Conservation (phyloP, 148 eudicot species). For the Persicaria maculosa region DNA sequence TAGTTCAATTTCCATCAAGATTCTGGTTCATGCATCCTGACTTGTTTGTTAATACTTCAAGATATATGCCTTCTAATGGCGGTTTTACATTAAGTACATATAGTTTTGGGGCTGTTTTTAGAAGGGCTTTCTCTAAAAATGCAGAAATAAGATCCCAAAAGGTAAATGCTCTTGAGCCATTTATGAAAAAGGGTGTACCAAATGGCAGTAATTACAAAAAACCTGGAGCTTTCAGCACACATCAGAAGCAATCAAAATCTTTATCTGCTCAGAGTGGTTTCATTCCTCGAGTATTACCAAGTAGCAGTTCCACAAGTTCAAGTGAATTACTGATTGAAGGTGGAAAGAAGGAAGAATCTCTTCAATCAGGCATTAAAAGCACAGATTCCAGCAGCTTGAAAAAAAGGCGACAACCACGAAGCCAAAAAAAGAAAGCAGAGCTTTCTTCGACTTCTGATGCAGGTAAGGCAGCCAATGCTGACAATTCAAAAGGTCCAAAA, state of each 20-base stretch:
- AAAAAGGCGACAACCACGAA: slow-evolving; percentile 36
- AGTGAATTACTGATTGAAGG: slow-evolving; percentile 26
- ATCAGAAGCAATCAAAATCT: slow-evolving; percentile 29
- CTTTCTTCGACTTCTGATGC: slow-evolving; percentile 30
- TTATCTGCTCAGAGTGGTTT: slow-evolving; percentile 22
- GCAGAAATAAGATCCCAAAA: slow-evolving; percentile 24
- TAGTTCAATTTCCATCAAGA: slow-evolving; percentile 20
- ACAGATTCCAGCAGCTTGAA: slow-evolving; percentile 30
- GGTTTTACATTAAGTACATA: slow-evolving; percentile 16
- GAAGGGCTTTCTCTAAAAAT: slow-evolving; percentile 40
- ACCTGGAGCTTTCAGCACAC: slow-evolving; percentile 20
- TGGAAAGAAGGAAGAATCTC: slow-evolving; percentile 21
- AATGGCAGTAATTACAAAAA: slow-evolving; percentile 15
- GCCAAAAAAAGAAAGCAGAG: slow-evolving; percentile 44
- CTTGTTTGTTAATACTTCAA: slow-evolving; percentile 19
- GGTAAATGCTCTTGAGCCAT: slow-evolving; percentile 15
- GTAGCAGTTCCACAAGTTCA: slow-evolving; percentile 24
- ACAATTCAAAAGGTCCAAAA: slow-evolving; percentile 20
- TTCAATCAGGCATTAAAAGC: slow-evolving; percentile 18
- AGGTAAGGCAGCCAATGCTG: background rate
- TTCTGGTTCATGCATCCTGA: slow-evolving; percentile 23
- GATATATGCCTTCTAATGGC: slow-evolving; percentile 26
- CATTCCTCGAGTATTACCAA: slow-evolving; percentile 23
- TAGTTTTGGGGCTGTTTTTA: slow-evolving; percentile 23
- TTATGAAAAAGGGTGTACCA: slow-evolving; percentile 22